phyloP scores from a whole-genome alignment of 1,139 yeast species.

The Pneumocystis murina region DNA sequence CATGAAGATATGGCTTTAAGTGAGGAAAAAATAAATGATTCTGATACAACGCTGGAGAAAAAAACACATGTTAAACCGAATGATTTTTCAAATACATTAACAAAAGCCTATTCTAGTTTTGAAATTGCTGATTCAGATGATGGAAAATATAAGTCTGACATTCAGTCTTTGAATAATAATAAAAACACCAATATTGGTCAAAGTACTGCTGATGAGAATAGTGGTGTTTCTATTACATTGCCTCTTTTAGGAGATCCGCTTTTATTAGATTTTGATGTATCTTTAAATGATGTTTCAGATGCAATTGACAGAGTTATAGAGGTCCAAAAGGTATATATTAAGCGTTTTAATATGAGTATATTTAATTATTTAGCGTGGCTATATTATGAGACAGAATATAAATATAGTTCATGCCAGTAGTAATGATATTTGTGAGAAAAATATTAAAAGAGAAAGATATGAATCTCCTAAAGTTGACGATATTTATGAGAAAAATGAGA shows the following conservation, averaged over 20 bases:
- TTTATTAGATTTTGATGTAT: constrained; percentile 6
- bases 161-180: neutral
- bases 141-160: neutral
- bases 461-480: neutral
- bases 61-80: neutral
- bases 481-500: neutral
- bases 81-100: neutral
- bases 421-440: neutral
- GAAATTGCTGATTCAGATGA: neutral
- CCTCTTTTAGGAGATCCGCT: constrained; percentile 5
- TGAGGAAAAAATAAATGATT: neutral
- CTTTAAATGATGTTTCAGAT: neutral
- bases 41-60: neutral
- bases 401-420: constrained; percentile 10
- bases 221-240: neutral
- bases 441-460: neutral
- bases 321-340: neutral
- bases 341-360: neutral
- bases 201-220: neutral
- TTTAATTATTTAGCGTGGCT: constrained; percentile 5
- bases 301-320: neutral
- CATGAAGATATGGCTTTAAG: neutral
- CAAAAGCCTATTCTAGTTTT: neutral
- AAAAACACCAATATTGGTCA: neutral
- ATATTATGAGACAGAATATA: constrained; percentile 10